Conservation (phyloP, 495 filamentous ascomycete genomes). For the Chaetomidium leptoderma region DNA sequence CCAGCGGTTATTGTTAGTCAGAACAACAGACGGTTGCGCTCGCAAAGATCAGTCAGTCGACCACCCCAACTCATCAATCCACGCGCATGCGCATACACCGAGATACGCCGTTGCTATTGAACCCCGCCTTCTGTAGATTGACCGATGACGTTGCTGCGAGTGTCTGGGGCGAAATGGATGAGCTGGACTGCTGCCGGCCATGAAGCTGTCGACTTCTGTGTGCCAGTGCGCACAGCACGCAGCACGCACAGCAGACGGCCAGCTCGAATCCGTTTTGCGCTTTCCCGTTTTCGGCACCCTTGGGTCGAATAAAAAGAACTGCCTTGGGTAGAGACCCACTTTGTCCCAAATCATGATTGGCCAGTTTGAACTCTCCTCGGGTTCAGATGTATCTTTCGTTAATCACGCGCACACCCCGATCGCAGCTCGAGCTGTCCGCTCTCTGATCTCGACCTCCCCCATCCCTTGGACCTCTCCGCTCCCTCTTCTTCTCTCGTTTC, state of each 20-base stretch:
- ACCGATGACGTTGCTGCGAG: not conserved
- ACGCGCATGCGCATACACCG: not conserved
- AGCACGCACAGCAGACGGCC: too few relatives aligned
- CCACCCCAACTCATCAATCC: not conserved
- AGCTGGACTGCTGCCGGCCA: too few relatives aligned
- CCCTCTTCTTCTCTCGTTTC: slow-evolving; percentile 40
- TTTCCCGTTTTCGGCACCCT: not conserved
- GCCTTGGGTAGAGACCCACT: too few relatives aligned
- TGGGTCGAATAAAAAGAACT: not conserved
- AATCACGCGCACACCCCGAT: slow-evolving; percentile 37
- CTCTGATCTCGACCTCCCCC: slow-evolving; percentile 40
- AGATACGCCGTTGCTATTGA: not conserved
- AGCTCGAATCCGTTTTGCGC: not conserved
- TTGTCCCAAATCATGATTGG: not conserved
- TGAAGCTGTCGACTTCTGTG: not conserved
- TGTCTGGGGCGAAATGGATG: not conserved
- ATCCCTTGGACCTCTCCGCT: slow-evolving; percentile 25
- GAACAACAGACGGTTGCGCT: too few relatives aligned
- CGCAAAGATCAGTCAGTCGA: not conserved
- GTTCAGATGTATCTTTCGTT: slow-evolving; percentile 38
- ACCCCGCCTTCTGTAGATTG: not conserved
- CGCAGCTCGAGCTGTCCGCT: slow-evolving; percentile 20
- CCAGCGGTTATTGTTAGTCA: too few relatives aligned
- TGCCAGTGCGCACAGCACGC: too few relatives aligned
- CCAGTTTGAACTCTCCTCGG: slow-evolving; percentile 34